phyloP scores from a whole-genome alignment of 805 yeast species.

The Yamadazyma phyllophila region DNA sequence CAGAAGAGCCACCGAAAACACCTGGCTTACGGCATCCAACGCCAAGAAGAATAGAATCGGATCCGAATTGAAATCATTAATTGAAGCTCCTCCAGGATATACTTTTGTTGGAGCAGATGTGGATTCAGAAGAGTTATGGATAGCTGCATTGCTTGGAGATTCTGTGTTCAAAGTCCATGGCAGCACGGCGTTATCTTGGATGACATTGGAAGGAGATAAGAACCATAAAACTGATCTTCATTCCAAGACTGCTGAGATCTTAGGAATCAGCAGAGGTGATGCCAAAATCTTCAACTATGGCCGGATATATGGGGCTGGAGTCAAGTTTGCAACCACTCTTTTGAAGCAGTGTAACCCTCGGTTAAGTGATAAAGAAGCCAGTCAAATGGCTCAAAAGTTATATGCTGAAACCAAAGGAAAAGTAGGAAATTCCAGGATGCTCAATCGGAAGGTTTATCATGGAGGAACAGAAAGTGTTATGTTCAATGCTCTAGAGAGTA shows the following conservation, averaged over 20 bases:
- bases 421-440: constrained; percentile 18
- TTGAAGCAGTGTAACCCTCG: constrained; percentile 79
- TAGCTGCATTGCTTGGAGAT: constrained; percentile 93
- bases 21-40: constrained; percentile 97
- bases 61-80: constrained; percentile 85
- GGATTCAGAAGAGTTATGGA: constrained; percentile 98
- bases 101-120: constrained; percentile 97
- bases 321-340: constrained; percentile 80
- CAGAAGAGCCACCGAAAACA: constrained; percentile 92
- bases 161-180: constrained; percentile 88
- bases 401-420: constrained; percentile 84
- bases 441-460: constrained; percentile 48
- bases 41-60: constrained; percentile 85
- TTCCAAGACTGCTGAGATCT: constrained; percentile 85
- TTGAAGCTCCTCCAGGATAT: constrained; percentile 86
- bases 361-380: constrained; percentile 65
- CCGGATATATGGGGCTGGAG: constrained; percentile 96
- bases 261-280: constrained; percentile 86
- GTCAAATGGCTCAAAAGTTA: constrained; percentile 57
- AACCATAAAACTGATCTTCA: constrained; percentile 90
- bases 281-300: constrained; percentile 97
- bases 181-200: constrained; percentile 97
- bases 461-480: constrained; percentile 95
- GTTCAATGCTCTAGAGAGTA: constrained; percentile 82
- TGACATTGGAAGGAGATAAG: constrained; percentile 96